These are phyloP conservation scores for Aethionema arabicum DNA, from an alignment of 345 rosid species.

Conservation along the genomic window DNA sequence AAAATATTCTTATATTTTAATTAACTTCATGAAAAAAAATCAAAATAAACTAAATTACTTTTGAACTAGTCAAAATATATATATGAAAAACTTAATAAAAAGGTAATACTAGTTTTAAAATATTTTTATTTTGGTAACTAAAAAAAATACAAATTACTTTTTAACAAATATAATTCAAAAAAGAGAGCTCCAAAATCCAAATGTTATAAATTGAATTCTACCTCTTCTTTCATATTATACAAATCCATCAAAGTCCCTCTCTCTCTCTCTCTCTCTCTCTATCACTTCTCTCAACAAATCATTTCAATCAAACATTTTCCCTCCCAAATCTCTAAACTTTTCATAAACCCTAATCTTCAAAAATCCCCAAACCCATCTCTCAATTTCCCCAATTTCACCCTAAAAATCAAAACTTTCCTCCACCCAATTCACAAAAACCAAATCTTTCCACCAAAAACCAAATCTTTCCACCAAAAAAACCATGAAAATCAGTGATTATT, in stretches of 20 bases:
- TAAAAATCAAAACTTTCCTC: not conserved
- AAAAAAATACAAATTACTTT: too few relatives aligned
- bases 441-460: not conserved
- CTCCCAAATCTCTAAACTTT: conserved; percentile 37
- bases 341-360: conserved; percentile 10
- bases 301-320: conserved; percentile 18
- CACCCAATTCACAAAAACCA: not conserved
- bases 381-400: not conserved
- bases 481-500: conserved; percentile 59
- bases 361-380: conserved; percentile 14
- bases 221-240: conserved; percentile 7
- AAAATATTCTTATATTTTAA: too few relatives aligned
- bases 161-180: not conserved
- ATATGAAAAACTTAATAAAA: too few relatives aligned
- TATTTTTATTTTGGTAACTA: too few relatives aligned
- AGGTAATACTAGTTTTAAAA: too few relatives aligned
- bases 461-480: not conserved
- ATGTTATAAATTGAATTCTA: conserved; percentile 25
- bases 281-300: conserved; percentile 17
- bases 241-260: conserved; percentile 24
- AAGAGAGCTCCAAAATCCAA: conserved; percentile 8
- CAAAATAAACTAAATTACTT: too few relatives aligned
- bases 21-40: too few relatives aligned
- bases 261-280: conserved; percentile 22
- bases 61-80: too few relatives aligned